Conservation (phyloP, 805 yeast species). For the Starmerella etchellsii region DNA sequence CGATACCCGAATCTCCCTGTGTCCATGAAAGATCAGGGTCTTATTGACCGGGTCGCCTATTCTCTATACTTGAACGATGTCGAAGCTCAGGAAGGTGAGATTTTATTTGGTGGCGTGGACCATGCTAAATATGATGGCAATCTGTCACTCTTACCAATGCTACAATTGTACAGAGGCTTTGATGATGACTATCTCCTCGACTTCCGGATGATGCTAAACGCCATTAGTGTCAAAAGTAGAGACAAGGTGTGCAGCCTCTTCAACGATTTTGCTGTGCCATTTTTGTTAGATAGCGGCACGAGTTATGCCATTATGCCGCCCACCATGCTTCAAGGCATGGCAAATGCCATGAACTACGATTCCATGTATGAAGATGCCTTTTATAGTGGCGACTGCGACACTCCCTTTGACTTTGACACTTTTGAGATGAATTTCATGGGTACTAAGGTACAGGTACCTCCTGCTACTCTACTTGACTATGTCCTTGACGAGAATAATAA, state of each 20-base stretch:
- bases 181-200: slow-evolving; percentile 4
- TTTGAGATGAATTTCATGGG: slow-evolving; percentile 42
- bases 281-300: slow-evolving; percentile 47
- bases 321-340: slow-evolving; percentile 21
- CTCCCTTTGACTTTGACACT: slow-evolving; percentile 13
- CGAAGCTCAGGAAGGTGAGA: slow-evolving; percentile 26
- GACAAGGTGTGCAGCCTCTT: slow-evolving; percentile 5
- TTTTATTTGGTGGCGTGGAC: slow-evolving; percentile 37
- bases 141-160: slow-evolving; percentile 26
- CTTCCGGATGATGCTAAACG: slow-evolving; percentile 13
- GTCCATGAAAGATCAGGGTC: slow-evolving; percentile 29
- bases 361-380: slow-evolving; percentile 30
- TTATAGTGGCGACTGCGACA: slow-evolving; percentile 27
- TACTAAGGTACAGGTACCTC: slow-evolving; percentile 35
- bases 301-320: slow-evolving; percentile 38
- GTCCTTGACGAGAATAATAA: slow-evolving; percentile 9
- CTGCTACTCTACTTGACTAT: slow-evolving; percentile 9
- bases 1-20: slow-evolving; percentile 26
- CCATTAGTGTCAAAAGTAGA: slow-evolving; percentile 6
- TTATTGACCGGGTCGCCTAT: slow-evolving; percentile 32
- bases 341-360: slow-evolving; percentile 27
- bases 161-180: slow-evolving; percentile 9
- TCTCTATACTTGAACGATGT: slow-evolving; percentile 34
- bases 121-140: slow-evolving; percentile 32
- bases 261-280: slow-evolving; percentile 29